These are phyloP conservation scores for Tolypocladium ophioglossoides DNA, from an alignment of 2,329 filamentous ascomycete genomes.

Conservation along the genomic window DNA sequence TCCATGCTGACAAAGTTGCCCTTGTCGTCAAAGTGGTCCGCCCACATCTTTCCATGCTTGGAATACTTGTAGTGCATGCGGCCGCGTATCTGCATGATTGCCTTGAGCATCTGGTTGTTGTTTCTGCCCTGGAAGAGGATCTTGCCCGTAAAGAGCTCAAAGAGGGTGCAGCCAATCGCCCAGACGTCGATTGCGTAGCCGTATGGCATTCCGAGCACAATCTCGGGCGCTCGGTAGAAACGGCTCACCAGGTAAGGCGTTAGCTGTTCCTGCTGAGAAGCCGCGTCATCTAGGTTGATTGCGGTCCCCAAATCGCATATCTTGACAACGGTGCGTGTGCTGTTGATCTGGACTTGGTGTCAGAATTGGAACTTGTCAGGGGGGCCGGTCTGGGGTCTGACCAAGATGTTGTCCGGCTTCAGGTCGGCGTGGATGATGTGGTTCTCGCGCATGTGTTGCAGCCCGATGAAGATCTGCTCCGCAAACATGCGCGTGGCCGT, in stretches of 20 bases:
- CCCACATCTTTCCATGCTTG: slow-evolving; percentile 66
- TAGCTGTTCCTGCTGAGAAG: slow-evolving; percentile 65
- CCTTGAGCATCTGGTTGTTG: slow-evolving; percentile 97
- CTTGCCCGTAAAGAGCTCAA: slow-evolving; percentile 94
- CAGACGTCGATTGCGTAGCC: slow-evolving; percentile 94
- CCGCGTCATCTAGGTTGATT: slow-evolving; percentile 72
- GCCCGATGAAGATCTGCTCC: slow-evolving; percentile 84
- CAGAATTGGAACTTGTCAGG: neutral
- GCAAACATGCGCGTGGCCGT: slow-evolving; percentile 81
- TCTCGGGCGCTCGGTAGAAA: slow-evolving; percentile 94
- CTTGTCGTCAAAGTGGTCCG: slow-evolving; percentile 73
- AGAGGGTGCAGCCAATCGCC: slow-evolving; percentile 95
- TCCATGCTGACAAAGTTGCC: slow-evolving; percentile 79
- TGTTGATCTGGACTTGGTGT: slow-evolving; percentile 49
- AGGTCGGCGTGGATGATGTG: slow-evolving; percentile 92
- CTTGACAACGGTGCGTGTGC: slow-evolving; percentile 74
- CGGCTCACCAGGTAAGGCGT: slow-evolving; percentile 93
- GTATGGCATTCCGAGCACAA: slow-evolving; percentile 93
- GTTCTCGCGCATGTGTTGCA: slow-evolving; percentile 81
- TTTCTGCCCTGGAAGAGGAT: slow-evolving; percentile 91
- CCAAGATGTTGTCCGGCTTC: slow-evolving; percentile 95
- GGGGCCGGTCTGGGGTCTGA: slow-evolving; percentile 20
- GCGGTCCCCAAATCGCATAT: slow-evolving; percentile 97
- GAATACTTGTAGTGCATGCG: slow-evolving; percentile 85
- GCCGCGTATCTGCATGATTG: slow-evolving; percentile 92